Evolutionary conservation across 331 rosid species (phyloP), one percentile per base, ranked within the genome.

Genomic region (Malus hybrid): DNA sequence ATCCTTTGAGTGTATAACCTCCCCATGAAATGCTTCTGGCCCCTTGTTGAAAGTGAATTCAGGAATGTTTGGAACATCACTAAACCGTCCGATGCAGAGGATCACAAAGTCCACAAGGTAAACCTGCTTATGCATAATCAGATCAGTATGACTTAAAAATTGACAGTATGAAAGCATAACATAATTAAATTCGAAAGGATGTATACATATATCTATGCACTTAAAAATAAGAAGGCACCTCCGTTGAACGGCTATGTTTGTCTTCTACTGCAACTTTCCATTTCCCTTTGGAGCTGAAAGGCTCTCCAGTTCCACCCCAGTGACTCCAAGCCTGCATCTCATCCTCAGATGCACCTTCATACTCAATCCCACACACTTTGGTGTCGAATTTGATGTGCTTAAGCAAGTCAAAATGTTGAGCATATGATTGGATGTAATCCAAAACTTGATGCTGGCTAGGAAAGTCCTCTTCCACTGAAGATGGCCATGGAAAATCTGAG

Each of bases 401-500:
- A 27, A 76, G 34, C 71, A 87, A 73, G 48, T 83, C 88, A 28
- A 87, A 89, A 79, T 82, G 91, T 18, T 76, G 71, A 19, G 88
- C 92, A 57, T 89, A 89, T 5, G 84, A 73, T 56, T 70, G 42
- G 18, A 89, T 27, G 36, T 91, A 91, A 5, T 79, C 69, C 0
- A 84, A 69, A 2, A 91, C 92, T 63, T 84, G 84, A 32, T 73
- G 42, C 0, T 86, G 82, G 63, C 64, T 46, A 0, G 94, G 97
- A 13, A 83, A 83, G 4, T 76, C 90, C 18, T 76, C 65, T 0
- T 71, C 39, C 32, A 86, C 90, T 1, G 91, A 86, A 34, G 87
- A 29, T 2, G 95, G 95, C 97, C 97, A 89, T 14, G 94, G 87
- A 48, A 87, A 87, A 83, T 91, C 91, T 1, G 95, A 89, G 86